Evolutionary conservation across 495 filamentous ascomycete genomes (phyloP), one percentile per base, ranked within the genome.

Genomic region (Hyaloscypha hepaticicola): DNA sequence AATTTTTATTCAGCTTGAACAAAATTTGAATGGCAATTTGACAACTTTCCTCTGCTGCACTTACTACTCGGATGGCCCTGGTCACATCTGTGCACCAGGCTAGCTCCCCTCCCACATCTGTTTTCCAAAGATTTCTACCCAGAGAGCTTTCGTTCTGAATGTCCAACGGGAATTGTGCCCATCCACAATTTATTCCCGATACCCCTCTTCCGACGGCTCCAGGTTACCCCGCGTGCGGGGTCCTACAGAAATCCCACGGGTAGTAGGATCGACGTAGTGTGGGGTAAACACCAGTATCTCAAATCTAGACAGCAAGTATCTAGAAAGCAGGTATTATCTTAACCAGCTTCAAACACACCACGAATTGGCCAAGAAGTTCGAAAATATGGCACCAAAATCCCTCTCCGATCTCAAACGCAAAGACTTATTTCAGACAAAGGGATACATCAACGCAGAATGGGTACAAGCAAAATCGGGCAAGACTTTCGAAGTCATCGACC

Each of bases 401-500:
- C 38, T 60, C n/a, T 27, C 58, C 4, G 34, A 49, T 29, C 27
- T 60, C 14, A 60, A 60, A 27, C n/a, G 58, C 2, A 25, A 25
- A 28, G 24, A 60, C 55, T 59, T 69, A 0, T 65, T 69, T 52
- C 57, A 53, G 11, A 63, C 64, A 0, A 62, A 68, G 41, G 59
- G 65, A 28, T 68, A 70, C 31, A 66, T 72, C 33, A 70, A 72
- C 53, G 70, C 50, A 31, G 55, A 69, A 65, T 70, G 61, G 60
- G 57, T 68, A 5, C 4, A 21, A 3, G 64, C 68, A 12, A 55
- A 56, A 19, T 63, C 72, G 19, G 63, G 61, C 14, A 61, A 67
- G 45, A 67, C 64, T 5, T 73, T 74, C 55, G 58, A 71, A 25
- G 63, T 72, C 49, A 48, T 65, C 82, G 88, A 93, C 72, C 90